These are phyloP conservation scores for Batkoa obscura DNA, from an alignment of 371 early-diverging fungal genomes.

Conservation along the genomic window DNA sequence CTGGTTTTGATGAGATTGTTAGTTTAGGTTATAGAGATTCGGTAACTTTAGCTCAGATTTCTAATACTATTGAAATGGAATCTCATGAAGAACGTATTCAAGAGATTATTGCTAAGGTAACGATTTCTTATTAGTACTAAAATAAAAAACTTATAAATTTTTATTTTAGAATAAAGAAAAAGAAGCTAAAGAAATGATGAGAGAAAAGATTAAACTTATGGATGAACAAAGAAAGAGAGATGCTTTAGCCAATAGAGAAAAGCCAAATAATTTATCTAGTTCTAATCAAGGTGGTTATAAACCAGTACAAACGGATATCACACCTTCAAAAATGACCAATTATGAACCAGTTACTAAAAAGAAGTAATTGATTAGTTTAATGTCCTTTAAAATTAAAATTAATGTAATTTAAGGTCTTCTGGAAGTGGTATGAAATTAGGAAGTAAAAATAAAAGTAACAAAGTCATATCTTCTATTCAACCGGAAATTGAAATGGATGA, in stretches of 20 bases:
- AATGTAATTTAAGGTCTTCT: not conserved
- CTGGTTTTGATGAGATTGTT: constrained; percentile 91
- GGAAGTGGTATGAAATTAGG: constrained; percentile 8
- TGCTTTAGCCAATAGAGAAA: constrained; percentile 4
- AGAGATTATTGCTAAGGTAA: constrained; percentile 78
- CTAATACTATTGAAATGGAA: constrained; percentile 88
- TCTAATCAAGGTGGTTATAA: not conserved
- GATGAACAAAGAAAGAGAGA: constrained; percentile 78
- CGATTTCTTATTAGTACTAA: not conserved
- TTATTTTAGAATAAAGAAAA: constrained; percentile 72
- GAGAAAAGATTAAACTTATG: constrained; percentile 73
- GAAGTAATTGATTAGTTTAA: too few relatives aligned
- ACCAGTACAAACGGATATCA: not conserved
- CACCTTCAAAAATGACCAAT: not conserved
- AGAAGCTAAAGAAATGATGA: constrained; percentile 90
- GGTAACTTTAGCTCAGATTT: constrained; percentile 40
- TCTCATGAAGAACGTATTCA: constrained; percentile 91
- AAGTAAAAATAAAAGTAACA: constrained; percentile 12
- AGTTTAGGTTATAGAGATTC: constrained; percentile 72
- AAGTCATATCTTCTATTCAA: not conserved
- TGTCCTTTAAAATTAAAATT: not conserved
- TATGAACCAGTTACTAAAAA: not conserved
- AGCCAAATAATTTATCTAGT: not conserved
- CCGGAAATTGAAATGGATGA: constrained; percentile 1
- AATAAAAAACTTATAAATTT: not conserved